phyloP scores from a whole-genome alignment of 139 green algal genomes.

The Coelastrella sp. region DNA sequence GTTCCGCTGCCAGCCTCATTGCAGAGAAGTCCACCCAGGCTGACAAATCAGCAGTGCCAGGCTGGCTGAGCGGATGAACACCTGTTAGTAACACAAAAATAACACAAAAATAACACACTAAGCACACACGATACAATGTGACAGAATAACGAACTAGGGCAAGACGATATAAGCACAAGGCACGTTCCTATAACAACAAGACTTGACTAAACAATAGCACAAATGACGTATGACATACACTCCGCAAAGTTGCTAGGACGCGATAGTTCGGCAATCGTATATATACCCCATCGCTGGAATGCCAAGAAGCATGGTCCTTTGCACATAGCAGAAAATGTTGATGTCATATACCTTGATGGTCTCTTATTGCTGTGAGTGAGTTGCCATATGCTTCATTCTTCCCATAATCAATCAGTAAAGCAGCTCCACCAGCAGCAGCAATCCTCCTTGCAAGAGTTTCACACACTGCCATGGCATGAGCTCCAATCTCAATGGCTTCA shows the following conservation, averaged over 20 bases:
- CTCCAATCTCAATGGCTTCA: constrained; percentile 47
- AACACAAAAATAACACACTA: no score
- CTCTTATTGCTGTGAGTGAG: constrained; percentile 79
- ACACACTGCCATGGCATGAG: constrained; percentile 75
- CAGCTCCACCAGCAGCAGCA: constrained; percentile 78
- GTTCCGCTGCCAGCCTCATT: constrained; percentile 63
- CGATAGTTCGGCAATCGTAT: background rate
- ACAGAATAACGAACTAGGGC: no score
- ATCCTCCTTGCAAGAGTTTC: constrained; percentile 80
- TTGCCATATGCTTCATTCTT: constrained; percentile 76
- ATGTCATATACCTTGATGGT: constrained; percentile 55
- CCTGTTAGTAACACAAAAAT: no score
- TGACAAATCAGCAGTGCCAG: constrained; percentile 89
- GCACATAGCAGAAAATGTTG: background rate
- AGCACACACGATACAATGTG: no score
- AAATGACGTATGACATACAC: no score
- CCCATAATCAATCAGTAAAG: constrained; percentile 97
- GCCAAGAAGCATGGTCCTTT: no score
- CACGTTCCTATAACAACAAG: no score
- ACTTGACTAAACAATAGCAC: no score
- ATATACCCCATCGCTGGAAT: no score
- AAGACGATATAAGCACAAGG: no score
- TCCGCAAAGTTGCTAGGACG: no score
- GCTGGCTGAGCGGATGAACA: constrained; percentile 74
- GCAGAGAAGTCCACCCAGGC: constrained; percentile 94